phyloP scores from a whole-genome alignment of 352 stramenopile species.

The Elongisporangium senticosum region DNA sequence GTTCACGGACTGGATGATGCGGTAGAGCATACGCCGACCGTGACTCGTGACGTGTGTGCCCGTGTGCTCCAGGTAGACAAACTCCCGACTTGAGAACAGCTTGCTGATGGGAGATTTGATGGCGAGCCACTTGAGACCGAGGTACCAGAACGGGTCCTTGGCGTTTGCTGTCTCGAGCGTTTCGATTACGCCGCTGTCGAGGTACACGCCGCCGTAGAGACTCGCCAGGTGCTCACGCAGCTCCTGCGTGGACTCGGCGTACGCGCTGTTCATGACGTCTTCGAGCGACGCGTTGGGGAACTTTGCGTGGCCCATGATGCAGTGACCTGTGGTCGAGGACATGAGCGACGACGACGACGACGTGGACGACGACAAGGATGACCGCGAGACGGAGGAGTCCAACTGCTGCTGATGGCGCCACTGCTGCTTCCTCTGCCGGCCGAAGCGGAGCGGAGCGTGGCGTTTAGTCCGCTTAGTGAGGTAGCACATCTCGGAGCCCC shows the following conservation, averaged over 20 bases:
- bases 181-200: constrained; percentile 61
- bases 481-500: constrained; percentile 38
- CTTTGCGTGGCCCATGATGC: constrained; percentile 59
- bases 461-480: constrained; percentile 40
- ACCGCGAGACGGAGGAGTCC: not conserved
- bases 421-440: constrained; percentile 7
- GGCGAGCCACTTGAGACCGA: constrained; percentile 70
- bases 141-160: constrained; percentile 70
- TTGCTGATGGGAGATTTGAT: constrained; percentile 53
- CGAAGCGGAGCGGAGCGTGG: not conserved
- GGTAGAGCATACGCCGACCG: constrained; percentile 57
- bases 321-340: constrained; percentile 19
- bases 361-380: not conserved
- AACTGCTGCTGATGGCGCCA: not conserved
- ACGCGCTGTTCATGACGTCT: constrained; percentile 55
- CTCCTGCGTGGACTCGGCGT: constrained; percentile 54
- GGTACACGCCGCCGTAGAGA: constrained; percentile 41
- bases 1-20: constrained; percentile 60
- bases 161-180: constrained; percentile 57
- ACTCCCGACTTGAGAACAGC: constrained; percentile 59
- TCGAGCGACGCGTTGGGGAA: constrained; percentile 48
- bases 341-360: not conserved
- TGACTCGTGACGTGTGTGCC: constrained; percentile 42
- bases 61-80: constrained; percentile 68
- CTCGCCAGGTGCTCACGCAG: constrained; percentile 33